Base-by-base conservation (phyloP, 371 early-diverging fungal genomes). In the Rhizomucor miehei region DNA sequence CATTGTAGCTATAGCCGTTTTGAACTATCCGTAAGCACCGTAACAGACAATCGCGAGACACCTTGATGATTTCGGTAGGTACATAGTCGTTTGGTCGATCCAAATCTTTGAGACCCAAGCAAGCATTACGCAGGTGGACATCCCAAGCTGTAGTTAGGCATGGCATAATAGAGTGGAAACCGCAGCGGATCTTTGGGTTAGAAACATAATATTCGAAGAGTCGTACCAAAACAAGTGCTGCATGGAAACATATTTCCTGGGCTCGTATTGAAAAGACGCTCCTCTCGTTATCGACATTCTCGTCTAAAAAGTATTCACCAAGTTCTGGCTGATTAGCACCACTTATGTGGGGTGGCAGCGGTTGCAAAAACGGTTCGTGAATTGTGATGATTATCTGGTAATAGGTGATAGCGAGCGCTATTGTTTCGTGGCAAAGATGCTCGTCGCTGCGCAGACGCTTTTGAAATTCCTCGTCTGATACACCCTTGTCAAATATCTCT, bases 1-100 rank as follows among this genome's bases (percentile, higher is more conserved):
- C 47, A 36, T 69, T 66, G 34, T 62, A 73, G 34, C 66, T 20
- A 49, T 60, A 64, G 0, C 73, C 73, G 52, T 56, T 51, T 43
- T 57, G 54, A 6, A 73, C 29, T 0, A 69, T 51, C 20, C 57
- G 46, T 9, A 68, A 57, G 24, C 67, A 69, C 9, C 65, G 64
- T 1, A 69, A 23, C 11, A 62, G 55, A 34, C 62, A 63, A 10
- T 62, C 54, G 17, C 69, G 51, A 8, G 69, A 48, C 0, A 37
- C 24, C 8, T 56, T 40, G 14, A 69, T 60, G 0, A 62, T 57
- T 4, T 62, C 40, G 6, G 40, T 20, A 2, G 56, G 35, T 0
- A 63, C 21, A 13, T 43, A 57, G 16, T 52, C 51, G 24, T 49
- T 41, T 6, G 57, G 12, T 21, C 62, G 49, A 1, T 62, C 52